Percentiles rank a stretch among this genome's conserved stretches.
Conservation (phyloP, 2,329 filamentous ascomycete genomes). For the Hyphodiscus sp. region DNA sequence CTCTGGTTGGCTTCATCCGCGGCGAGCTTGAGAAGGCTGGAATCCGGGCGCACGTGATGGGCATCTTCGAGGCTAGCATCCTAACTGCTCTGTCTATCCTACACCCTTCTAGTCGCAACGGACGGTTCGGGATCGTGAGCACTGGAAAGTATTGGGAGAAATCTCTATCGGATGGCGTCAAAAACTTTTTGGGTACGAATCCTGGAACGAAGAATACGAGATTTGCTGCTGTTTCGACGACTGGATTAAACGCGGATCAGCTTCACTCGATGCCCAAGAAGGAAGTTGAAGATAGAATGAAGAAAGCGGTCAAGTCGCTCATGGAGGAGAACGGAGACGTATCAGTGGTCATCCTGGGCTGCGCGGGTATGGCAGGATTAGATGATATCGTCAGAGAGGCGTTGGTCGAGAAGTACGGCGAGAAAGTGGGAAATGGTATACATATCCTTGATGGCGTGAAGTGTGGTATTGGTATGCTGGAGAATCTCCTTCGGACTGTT, state of each 20-base stretch:
- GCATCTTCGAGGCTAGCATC: slow-evolving; percentile 85
- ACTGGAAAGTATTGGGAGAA: slow-evolving; percentile 80
- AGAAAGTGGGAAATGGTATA: slow-evolving; percentile 49
- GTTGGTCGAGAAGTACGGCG: slow-evolving; percentile 57
- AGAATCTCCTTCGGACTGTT: slow-evolving; percentile 20
- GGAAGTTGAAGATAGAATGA: slow-evolving; percentile 60
- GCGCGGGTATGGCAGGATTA: slow-evolving; percentile 85
- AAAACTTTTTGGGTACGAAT: slow-evolving; percentile 50
- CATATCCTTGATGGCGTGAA: slow-evolving; percentile 76
- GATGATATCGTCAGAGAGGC: slow-evolving; percentile 68
- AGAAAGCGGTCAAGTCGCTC: slow-evolving; percentile 61
- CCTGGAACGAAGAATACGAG: slow-evolving; percentile 18
- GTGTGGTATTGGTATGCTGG: slow-evolving; percentile 47
- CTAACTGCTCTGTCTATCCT: slow-evolving; percentile 37
- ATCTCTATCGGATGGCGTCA: slow-evolving; percentile 61
- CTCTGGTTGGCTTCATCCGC: slow-evolving; percentile 60
- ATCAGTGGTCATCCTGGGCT: slow-evolving; percentile 72
- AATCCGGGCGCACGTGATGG: slow-evolving; percentile 54
- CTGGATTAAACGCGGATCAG: slow-evolving; percentile 72
- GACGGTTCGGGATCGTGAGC: slow-evolving; percentile 75
- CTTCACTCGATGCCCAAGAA: slow-evolving; percentile 63
- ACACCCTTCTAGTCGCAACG: slow-evolving; percentile 22
- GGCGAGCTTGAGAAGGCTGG: slow-evolving; percentile 9
- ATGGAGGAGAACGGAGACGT: slow-evolving; percentile 48
- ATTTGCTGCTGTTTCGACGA: slow-evolving; percentile 78